Base-by-base conservation (phyloP, 352 stramenopile genomes). In the Phytophthora kernoviae region DNA sequence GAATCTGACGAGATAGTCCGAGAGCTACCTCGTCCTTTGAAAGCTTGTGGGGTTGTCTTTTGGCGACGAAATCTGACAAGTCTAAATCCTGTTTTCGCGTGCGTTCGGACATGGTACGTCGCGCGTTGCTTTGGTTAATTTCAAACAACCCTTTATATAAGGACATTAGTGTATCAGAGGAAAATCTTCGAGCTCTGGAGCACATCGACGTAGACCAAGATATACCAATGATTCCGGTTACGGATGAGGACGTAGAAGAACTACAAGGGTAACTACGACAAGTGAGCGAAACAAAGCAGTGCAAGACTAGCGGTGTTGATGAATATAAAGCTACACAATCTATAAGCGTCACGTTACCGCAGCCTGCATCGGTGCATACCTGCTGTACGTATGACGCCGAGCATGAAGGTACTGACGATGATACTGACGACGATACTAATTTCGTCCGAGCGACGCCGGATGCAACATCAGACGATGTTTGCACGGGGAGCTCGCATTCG, bases 51-150 rank as follows among this genome's bases (percentile, higher is more conserved):
- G 15, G 15, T 43, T 15, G n/a, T 21, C 4, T 43, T 43, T 43
- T 41, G 4, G 34, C 34, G 14, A 18, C 34, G 9, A 41, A n/a
- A 11, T 12, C 32, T 36, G 32, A 36, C 14, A 18, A 9, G 6
- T 11, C 11, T 9, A 41, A n/a, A 41, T 18, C 9, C 4, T 15
- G 18, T 6, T 41, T 41, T n/a, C 34, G 34, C 34, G 34, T 41
- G 10, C 34, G 54, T 6, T 43, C 54, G 2, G 26, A 44, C 22
- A 20, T 55, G 17, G 34, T 62, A 21, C 43, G 54, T 6, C 43
- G 34, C 18, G 43, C 54, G 42, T 48, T 54, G n/a, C 4, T 9
- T 4, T 61, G 54, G 54, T 27, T 61, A 10, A 61, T 61, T 21
- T 5, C 9, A 4, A 49, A 54, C 26, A 61, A 54, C 41, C 34